phyloP scores from a whole-genome alignment of 2,329 filamentous ascomycete species.

The Diaporthe australafricana region DNA sequence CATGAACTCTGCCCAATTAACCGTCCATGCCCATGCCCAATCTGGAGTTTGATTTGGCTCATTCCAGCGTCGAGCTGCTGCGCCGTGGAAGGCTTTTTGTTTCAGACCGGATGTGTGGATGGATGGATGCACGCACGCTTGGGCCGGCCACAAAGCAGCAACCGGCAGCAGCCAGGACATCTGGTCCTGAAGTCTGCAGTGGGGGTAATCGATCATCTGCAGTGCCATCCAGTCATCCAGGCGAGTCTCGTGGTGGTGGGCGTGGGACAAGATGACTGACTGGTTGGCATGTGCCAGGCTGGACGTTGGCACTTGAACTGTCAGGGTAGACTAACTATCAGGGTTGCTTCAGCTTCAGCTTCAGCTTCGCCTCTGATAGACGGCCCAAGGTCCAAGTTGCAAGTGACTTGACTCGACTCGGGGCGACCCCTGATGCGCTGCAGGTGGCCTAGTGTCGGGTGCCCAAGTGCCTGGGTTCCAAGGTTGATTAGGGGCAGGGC shows the following conservation, averaged over 20 bases:
- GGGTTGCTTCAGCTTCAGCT: background rate
- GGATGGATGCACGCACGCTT: background rate
- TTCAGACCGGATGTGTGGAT: conserved; percentile 17
- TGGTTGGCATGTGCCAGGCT: conserved; percentile 8
- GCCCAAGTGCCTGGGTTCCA: conserved; percentile 4
- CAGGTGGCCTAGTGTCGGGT: conserved; percentile 17
- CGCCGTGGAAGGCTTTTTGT: conserved; percentile 15
- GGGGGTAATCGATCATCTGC: too few relatives aligned
- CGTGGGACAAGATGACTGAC: background rate
- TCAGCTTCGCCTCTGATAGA: background rate
- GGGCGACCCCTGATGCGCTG: conserved; percentile 9
- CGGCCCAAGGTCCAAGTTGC: background rate
- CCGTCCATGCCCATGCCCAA: conserved; percentile 20
- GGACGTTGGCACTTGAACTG: background rate
- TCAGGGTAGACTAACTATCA: background rate
- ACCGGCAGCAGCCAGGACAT: background rate
- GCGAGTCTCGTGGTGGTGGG: background rate
- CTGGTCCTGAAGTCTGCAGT: background rate
- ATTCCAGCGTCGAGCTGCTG: conserved; percentile 23
- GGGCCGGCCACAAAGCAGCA: too few relatives aligned
- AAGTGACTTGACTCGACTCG: conserved; percentile 14
- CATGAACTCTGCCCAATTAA: conserved; percentile 20
- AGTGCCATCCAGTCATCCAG: background rate
- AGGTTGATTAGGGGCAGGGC: conserved; percentile 5
- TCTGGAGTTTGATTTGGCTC: conserved; percentile 27